Conservation (phyloP, 1,284 basidiomycete genomes). For the Trametes versicolor region DNA sequence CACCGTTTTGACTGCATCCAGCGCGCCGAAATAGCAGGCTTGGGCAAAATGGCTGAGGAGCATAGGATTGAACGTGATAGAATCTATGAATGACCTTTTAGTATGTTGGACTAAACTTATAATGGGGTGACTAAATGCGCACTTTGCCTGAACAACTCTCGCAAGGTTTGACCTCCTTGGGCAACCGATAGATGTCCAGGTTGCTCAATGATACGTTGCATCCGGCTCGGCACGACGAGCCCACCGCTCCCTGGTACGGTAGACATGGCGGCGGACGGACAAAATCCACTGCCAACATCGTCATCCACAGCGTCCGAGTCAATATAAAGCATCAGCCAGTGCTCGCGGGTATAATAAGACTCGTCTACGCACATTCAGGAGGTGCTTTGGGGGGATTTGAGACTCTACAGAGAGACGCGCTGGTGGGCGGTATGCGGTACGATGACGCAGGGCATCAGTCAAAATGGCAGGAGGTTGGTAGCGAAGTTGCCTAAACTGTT, state of each 20-base stretch:
- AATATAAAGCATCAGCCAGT: too few relatives aligned
- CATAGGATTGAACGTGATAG: not conserved
- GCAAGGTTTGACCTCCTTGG: constrained; percentile 6
- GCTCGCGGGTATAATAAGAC: too few relatives aligned
- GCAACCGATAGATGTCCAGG: constrained; percentile 2
- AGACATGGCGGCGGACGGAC: not conserved
- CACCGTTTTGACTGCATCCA: constrained; percentile 47
- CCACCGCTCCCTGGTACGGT: constrained; percentile 14
- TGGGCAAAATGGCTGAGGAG: constrained; percentile 45
- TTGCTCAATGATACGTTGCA: constrained; percentile 4
- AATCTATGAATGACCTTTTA: not conserved
- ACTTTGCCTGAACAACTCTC: constrained; percentile 10
- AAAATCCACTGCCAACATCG: too few relatives aligned
- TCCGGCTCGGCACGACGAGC: constrained; percentile 2
- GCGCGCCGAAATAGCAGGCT: constrained; percentile 49
- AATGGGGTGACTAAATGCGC: not conserved
- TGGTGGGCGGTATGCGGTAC: not conserved
- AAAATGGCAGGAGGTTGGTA: too few relatives aligned
- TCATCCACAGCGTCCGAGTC: too few relatives aligned
- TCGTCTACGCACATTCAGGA: too few relatives aligned
- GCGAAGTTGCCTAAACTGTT: too few relatives aligned
- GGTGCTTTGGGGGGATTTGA: too few relatives aligned
- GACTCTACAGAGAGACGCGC: too few relatives aligned
- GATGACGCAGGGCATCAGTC: not conserved
- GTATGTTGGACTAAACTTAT: not conserved